Evolutionary conservation across 2,329 filamentous ascomycete species (phyloP).

Genomic region (Neocatenulostroma microsporum): DNA sequence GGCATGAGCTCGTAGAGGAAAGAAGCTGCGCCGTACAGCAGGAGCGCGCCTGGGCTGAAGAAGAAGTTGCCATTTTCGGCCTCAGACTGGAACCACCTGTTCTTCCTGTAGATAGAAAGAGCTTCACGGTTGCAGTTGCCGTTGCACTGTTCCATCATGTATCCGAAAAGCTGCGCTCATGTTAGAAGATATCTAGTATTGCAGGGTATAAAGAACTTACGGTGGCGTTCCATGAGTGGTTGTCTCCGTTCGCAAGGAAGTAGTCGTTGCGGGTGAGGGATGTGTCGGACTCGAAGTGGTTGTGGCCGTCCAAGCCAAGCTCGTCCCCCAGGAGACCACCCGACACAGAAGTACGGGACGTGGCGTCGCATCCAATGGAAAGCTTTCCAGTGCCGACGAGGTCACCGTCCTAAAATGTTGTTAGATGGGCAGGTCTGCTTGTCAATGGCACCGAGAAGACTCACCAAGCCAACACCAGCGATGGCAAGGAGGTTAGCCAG

Average conservation of each 20-base stretch:
- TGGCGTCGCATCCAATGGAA: constrained; percentile 36
- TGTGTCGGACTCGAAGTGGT: constrained; percentile 33
- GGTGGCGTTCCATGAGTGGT: too few relatives aligned
- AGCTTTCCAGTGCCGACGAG: constrained; percentile 30
- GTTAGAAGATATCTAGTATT: too few relatives aligned
- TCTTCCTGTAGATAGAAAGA: too few relatives aligned
- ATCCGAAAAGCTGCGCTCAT: too few relatives aligned
- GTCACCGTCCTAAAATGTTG: too few relatives aligned
- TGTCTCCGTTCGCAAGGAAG: too few relatives aligned
- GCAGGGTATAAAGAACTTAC: too few relatives aligned
- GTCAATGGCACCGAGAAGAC: too few relatives aligned
- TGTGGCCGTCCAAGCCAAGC: constrained; percentile 34
- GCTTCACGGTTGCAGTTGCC: too few relatives aligned
- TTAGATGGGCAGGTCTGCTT: too few relatives aligned
- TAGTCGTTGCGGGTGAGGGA: constrained; percentile 33
- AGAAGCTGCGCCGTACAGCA: constrained; percentile 36
- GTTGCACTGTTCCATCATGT: too few relatives aligned
- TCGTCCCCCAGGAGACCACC: constrained; percentile 25
- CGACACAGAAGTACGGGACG: constrained; percentile 31
- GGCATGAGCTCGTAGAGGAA: constrained; percentile 40
- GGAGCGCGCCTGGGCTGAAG: constrained; percentile 34
- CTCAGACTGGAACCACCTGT: constrained; percentile 31
- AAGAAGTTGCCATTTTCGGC: constrained; percentile 36
- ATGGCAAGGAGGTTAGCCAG: constrained; percentile 32
- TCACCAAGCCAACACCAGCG: constrained; percentile 29